Percentiles rank a stretch among this genome's conserved stretches.
These are phyloP conservation scores for Exophiala spinifera DNA, from an alignment of 2,329 filamentous ascomycete species.

Conservation along the genomic window DNA sequence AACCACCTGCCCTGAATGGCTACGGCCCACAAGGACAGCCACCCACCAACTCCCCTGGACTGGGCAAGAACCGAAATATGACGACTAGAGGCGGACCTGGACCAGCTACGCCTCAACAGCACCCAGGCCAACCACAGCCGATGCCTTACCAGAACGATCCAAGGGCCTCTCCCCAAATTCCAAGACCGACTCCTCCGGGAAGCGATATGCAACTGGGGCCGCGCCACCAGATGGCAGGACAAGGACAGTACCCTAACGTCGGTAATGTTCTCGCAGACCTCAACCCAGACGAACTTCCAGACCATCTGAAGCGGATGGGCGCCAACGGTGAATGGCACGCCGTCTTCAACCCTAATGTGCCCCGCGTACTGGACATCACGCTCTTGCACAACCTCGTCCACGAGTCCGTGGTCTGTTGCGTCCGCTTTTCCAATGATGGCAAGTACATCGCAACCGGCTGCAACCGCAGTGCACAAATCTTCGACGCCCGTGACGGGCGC, in stretches of 20 bases:
- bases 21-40: conserved; percentile 81
- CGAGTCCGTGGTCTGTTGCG: conserved; percentile 96
- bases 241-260: conserved; percentile 54
- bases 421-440: conserved; percentile 92
- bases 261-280: conserved; percentile 78
- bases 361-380: conserved; percentile 86
- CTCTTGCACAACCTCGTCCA: conserved; percentile 89
- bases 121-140: conserved; percentile 61
- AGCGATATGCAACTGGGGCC: conserved; percentile 27
- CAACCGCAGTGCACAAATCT: conserved; percentile 99
- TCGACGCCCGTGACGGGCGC: conserved; percentile 81
- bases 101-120: conserved; percentile 88
- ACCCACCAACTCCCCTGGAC: conserved; percentile 82
- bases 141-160: conserved; percentile 70
- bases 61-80: conserved; percentile 65
- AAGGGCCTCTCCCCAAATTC: conserved; percentile 78
- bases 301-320: conserved; percentile 83
- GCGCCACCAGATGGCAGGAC: conserved; percentile 40
- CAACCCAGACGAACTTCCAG: conserved; percentile 78
- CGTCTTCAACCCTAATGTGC: conserved; percentile 90
- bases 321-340: conserved; percentile 78
- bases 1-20: conserved; percentile 62
- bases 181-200: conserved; percentile 69
- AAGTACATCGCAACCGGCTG: conserved; percentile 95
- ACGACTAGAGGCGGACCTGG: conserved; percentile 57